These are phyloP conservation scores for Elaeagnus macrophylla DNA, from an alignment of 306 rosid genomes.

Conservation along the genomic window DNA sequence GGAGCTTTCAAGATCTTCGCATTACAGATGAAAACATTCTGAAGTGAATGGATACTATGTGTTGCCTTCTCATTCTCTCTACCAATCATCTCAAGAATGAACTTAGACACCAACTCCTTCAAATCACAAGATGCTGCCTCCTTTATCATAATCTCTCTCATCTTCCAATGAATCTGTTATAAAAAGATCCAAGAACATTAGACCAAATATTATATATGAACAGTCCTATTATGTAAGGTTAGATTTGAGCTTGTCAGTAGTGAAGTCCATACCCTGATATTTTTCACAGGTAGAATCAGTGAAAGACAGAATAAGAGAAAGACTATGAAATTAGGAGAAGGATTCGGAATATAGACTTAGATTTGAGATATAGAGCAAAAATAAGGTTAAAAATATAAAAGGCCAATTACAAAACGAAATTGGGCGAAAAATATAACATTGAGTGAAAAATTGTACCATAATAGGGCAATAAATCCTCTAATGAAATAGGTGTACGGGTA, in stretches of 20 bases:
- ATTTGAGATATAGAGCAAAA: too few species aligned
- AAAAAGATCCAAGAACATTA: background rate
- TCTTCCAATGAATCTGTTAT: constrained; percentile 76
- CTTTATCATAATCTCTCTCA: constrained; percentile 78
- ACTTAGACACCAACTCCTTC: constrained; percentile 83
- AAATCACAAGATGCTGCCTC: constrained; percentile 76
- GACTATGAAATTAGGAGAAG: too few species aligned
- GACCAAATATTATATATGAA: background rate
- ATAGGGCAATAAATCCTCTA: too few species aligned
- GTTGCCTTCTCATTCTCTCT: constrained; percentile 87
- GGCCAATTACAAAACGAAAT: too few species aligned
- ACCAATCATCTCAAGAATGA: constrained; percentile 84
- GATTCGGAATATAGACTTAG: too few species aligned
- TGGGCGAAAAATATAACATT: too few species aligned
- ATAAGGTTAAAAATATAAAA: too few species aligned
- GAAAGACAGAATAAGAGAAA: too few species aligned
- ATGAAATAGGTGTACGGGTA: too few species aligned
- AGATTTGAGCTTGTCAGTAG: constrained; percentile 86
- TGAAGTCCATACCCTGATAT: constrained; percentile 73
- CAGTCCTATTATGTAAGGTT: background rate
- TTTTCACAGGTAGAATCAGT: background rate
- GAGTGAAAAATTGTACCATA: too few species aligned
- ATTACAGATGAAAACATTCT: constrained; percentile 75
- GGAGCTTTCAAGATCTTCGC: constrained; percentile 95
- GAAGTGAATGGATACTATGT: constrained; percentile 60